These are phyloP conservation scores for Penicillium crustosum DNA, from an alignment of 2,329 filamentous ascomycete genomes.

Conservation along the genomic window DNA sequence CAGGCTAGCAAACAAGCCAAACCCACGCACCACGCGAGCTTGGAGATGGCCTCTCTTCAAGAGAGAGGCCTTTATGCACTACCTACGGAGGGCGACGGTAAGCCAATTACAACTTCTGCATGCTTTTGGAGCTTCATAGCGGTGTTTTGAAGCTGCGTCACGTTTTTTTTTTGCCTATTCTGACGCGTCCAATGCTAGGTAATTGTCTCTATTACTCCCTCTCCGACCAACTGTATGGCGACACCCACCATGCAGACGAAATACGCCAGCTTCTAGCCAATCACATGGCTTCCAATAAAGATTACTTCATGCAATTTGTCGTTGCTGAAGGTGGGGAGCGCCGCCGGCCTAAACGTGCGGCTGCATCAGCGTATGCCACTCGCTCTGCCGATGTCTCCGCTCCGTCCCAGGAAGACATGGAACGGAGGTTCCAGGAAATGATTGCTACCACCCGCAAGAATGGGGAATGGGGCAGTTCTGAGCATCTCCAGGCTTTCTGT, in stretches of 20 bases:
- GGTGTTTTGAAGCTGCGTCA: constrained; percentile 2
- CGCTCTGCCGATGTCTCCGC: constrained; percentile 44
- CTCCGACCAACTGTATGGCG: constrained; percentile 65
- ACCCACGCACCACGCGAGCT: constrained; percentile 24
- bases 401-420: constrained; percentile 54
- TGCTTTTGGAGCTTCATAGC: neutral
- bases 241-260: constrained; percentile 56
- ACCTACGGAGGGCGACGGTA: constrained; percentile 63
- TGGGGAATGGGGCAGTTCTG: constrained; percentile 65
- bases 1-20: constrained; percentile 14
- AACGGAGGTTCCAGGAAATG: constrained; percentile 59
- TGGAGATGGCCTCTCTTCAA: constrained; percentile 50
- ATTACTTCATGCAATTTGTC: constrained; percentile 66
- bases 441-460: constrained; percentile 60
- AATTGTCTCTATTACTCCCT: constrained; percentile 70
- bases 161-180: constrained; percentile 3
- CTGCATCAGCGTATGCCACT: constrained; percentile 47
- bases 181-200: constrained; percentile 47
- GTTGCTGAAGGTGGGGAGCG: constrained; percentile 56
- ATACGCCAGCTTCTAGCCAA: constrained; percentile 61
- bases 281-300: constrained; percentile 61
- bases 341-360: constrained; percentile 56
- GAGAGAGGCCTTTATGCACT: constrained; percentile 59
- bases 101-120: constrained; percentile 29
- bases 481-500: constrained; percentile 67